Conservation (phyloP, 352 stramenopile genomes). For the Phytopythium sindhum region DNA sequence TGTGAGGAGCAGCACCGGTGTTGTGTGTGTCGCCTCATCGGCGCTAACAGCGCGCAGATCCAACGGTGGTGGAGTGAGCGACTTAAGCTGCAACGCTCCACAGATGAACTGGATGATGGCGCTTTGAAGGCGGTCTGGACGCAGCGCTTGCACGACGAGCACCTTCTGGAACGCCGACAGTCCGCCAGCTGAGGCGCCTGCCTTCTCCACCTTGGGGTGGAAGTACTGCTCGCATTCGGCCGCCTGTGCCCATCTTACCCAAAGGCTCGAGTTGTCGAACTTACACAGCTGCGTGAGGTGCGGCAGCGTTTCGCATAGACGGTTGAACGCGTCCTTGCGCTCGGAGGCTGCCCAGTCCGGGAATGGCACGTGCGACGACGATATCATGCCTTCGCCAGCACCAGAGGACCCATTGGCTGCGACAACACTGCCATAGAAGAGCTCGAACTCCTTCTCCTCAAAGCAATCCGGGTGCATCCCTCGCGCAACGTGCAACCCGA, state of each 20-base stretch:
- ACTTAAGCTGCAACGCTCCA: constrained; percentile 83
- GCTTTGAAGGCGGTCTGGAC: constrained; percentile 88
- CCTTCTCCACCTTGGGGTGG: constrained; percentile 84
- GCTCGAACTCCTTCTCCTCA: constrained; percentile 91
- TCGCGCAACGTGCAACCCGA: constrained; percentile 92
- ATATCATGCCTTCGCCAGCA: constrained; percentile 4
- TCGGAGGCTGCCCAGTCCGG: constrained; percentile 83
- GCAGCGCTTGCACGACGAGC: constrained; percentile 89
- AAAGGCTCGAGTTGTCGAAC: constrained; percentile 81
- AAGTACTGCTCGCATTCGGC: constrained; percentile 90
- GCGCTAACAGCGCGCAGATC: constrained; percentile 69
- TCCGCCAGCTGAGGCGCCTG: constrained; percentile 26
- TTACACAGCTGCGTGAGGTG: constrained; percentile 69
- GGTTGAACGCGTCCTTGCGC: constrained; percentile 80
- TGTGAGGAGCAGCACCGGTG: constrained; percentile 90
- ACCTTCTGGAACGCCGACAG: constrained; percentile 91
- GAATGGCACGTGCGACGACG: constrained; percentile 17
- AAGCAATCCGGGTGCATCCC: constrained; percentile 92
- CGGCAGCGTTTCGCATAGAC: constrained; percentile 74
- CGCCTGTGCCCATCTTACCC: constrained; percentile 87
- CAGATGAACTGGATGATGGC: constrained; percentile 91
- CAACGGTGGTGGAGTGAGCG: constrained; percentile 75
- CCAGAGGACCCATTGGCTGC: constrained; percentile 3
- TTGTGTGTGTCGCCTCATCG: constrained; percentile 70
- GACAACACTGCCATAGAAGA: constrained; percentile 84